These are phyloP conservation scores for Crassisporium funariophilum DNA, from an alignment of 768 basidiomycete species.

Conservation along the genomic window DNA sequence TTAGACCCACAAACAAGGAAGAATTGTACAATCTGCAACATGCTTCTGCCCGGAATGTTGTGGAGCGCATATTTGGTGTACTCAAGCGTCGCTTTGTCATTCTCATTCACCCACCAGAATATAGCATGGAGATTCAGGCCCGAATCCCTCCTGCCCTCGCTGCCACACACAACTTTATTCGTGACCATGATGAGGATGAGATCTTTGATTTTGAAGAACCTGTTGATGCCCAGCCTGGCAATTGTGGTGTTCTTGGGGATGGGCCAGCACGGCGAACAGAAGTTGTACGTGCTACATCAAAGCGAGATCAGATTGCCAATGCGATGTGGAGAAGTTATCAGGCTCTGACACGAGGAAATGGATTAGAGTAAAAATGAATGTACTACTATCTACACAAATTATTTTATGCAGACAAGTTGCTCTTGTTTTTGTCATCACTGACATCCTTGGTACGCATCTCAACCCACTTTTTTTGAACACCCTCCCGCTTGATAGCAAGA, in stretches of 20 bases:
- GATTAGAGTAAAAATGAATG: neutral
- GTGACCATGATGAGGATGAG: constrained; percentile 13
- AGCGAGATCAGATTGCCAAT: constrained; percentile 14
- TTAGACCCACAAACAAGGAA: constrained; percentile 36
- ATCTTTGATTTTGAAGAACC: constrained; percentile 2
- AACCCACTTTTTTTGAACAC: neutral
- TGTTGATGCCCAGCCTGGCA: neutral
- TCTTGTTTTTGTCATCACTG: neutral
- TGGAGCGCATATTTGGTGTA: constrained; percentile 42
- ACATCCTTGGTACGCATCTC: neutral
- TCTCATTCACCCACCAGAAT: constrained; percentile 20
- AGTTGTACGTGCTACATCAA: constrained; percentile 6
- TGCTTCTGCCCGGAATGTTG: constrained; percentile 37
- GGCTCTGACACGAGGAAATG: constrained; percentile 4
- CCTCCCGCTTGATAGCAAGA: neutral
- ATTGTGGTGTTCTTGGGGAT: constrained; percentile 1
- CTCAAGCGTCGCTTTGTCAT: constrained; percentile 28
- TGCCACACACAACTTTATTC: constrained; percentile 26
- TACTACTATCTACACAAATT: neutral
- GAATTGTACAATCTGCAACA: constrained; percentile 48
- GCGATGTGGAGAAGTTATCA: constrained; percentile 22
- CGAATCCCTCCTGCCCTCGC: constrained; percentile 22
- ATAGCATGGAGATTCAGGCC: constrained; percentile 18
- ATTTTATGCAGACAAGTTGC: neutral
- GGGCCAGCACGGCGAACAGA: constrained; percentile 13